Evolutionary conservation across 2,329 filamentous ascomycete genomes (phyloP).

Genomic region (Pseudogymnoascus sp.): DNA sequence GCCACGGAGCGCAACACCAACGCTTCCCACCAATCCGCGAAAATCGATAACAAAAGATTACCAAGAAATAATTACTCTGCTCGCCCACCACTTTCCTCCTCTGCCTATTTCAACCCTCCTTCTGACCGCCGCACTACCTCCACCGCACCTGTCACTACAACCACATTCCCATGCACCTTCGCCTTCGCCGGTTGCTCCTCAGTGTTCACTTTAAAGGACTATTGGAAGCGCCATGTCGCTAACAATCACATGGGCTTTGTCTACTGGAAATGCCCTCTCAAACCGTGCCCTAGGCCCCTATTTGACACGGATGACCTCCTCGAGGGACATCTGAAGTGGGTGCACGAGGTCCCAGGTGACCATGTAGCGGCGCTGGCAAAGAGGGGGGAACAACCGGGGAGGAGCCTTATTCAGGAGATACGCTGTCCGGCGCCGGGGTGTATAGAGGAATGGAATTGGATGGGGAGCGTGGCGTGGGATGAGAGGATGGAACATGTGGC

Average conservation of each 20-base stretch:
- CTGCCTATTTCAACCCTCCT: neutral
- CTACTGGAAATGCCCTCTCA: conserved; percentile 62
- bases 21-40: neutral
- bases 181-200: conserved; percentile 66
- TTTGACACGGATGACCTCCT: conserved; percentile 94
- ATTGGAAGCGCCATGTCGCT: conserved; percentile 86
- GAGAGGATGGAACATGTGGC: conserved; percentile 83
- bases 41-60: neutral
- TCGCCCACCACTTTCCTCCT: neutral
- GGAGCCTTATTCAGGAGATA: neutral
- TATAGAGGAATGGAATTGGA: neutral
- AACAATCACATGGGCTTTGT: conserved; percentile 71
- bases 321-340: conserved; percentile 77
- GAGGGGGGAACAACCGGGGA: neutral
- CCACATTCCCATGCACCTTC: conserved; percentile 56
- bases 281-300: conserved; percentile 20
- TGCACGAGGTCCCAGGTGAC: conserved; percentile 58
- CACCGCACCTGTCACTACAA: neutral
- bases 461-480: conserved; percentile 50
- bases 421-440: neutral
- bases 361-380: neutral
- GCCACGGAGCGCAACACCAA: neutral
- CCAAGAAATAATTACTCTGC: neutral
- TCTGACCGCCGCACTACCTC: neutral
- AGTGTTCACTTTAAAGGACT: conserved; percentile 76